Conservation (phyloP, 768 basidiomycete species). For the Leccinum arenicola region DNA sequence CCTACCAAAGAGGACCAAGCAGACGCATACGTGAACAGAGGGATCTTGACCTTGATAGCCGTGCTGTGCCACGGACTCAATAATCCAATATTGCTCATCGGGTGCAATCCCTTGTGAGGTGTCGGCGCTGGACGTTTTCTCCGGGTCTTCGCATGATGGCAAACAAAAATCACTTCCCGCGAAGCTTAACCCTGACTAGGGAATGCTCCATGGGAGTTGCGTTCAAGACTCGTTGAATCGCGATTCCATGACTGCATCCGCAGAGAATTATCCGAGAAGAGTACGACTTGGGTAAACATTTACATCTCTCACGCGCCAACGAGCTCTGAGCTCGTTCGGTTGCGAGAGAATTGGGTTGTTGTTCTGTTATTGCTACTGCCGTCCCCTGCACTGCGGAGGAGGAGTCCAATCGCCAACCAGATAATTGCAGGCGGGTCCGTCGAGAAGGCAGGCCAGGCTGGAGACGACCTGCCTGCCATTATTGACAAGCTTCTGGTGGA, state of each 20-base stretch:
- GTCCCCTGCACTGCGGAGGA: not conserved
- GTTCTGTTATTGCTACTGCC: not conserved
- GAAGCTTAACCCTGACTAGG: slow-evolving; percentile 22
- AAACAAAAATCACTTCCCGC: slow-evolving; percentile 19
- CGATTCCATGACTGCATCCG: not conserved
- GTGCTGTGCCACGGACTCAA: slow-evolving; percentile 28
- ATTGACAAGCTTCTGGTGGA: not conserved
- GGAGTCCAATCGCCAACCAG: not conserved
- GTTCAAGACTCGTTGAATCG: not conserved
- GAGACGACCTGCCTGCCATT: not conserved
- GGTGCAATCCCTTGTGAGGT: slow-evolving; percentile 27
- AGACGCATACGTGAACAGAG: slow-evolving; percentile 14
- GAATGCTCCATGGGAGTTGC: not conserved
- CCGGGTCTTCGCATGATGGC: slow-evolving; percentile 15
- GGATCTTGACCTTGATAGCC: slow-evolving; percentile 31
- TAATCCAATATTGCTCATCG: slow-evolving; percentile 20
- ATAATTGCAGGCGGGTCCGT: not conserved
- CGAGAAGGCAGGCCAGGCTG: not conserved
- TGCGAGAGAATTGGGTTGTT: not conserved
- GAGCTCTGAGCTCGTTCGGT: not conserved
- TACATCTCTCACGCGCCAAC: not conserved
- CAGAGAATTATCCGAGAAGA: not conserved
- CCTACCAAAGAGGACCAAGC: slow-evolving; percentile 19
- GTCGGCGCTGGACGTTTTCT: slow-evolving; percentile 29
- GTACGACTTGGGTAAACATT: not conserved